Percentiles rank a stretch among this genome's conserved stretches.
Conservation (phyloP, 345 rosid species). For the Eucalyptus marginata region DNA sequence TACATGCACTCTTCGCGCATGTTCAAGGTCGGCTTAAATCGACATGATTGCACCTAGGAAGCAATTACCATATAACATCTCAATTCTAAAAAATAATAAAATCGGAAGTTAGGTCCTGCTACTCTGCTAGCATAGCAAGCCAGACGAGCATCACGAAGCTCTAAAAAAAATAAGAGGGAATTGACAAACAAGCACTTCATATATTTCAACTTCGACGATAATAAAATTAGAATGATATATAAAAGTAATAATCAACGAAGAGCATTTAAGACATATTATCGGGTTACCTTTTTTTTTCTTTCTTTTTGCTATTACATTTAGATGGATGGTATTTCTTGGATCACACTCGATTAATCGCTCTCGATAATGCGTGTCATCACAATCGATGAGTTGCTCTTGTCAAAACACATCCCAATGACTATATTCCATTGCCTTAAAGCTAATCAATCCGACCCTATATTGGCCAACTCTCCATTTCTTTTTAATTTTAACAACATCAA, state of each 20-base stretch:
- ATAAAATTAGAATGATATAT: no score
- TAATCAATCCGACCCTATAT: fast-evolving
- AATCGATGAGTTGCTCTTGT: background rate
- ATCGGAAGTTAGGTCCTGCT: background rate
- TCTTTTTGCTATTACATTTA: no score
- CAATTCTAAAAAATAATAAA: background rate
- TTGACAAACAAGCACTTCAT: no score
- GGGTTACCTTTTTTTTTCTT: fast-evolving
- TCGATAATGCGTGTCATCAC: fast-evolving
- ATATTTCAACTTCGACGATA: no score
- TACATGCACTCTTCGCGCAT: background rate
- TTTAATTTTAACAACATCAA: background rate
- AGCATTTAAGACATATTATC: no score
- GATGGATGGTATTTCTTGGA: no score
- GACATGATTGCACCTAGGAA: background rate
- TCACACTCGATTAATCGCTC: background rate
- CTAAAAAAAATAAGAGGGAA: background rate
- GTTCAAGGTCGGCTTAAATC: background rate
- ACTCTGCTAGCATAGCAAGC: background rate
- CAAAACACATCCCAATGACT: background rate
- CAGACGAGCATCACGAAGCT: background rate
- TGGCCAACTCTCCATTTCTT: background rate
- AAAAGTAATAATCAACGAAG: background rate
- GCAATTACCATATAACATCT: background rate
- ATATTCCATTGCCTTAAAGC: background rate